Evolutionary conservation across 1,139 yeast species (phyloP).

Genomic region (Candida neerlandica): DNA sequence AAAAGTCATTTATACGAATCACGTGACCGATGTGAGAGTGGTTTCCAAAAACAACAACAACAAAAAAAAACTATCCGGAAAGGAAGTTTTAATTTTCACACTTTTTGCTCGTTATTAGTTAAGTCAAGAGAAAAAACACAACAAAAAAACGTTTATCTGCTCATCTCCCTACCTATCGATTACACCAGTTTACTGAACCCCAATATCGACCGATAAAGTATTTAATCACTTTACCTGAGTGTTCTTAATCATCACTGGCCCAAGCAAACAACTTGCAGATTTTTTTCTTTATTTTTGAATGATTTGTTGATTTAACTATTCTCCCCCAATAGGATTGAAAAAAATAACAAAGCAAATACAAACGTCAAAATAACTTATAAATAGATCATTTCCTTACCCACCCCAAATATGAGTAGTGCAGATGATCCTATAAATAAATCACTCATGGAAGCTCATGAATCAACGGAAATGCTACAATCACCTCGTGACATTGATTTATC

Average conservation of each 20-base stretch:
- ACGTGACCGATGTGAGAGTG: background rate
- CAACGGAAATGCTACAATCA: conserved; percentile 6
- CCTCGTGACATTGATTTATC: conserved; percentile 3
- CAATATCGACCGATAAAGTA: background rate
- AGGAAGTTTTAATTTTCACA: conserved; percentile 1
- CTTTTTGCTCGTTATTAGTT: background rate
- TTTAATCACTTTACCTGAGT: background rate
- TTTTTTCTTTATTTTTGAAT: conserved; percentile 3
- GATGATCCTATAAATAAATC: conserved; percentile 13
- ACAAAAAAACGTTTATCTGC: conserved; percentile 4
- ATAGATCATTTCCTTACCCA: background rate
- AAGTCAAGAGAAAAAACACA: background rate
- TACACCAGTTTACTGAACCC: background rate
- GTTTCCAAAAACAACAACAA: background rate
- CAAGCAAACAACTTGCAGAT: background rate
- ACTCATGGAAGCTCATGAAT: conserved; percentile 3
- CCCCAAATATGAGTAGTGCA: conserved; percentile 14
- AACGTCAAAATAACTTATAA: background rate
- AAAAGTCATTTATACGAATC: background rate
- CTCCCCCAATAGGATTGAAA: conserved; percentile 2
- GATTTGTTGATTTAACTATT: conserved; percentile 4
- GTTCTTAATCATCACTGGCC: background rate
- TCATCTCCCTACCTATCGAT: conserved; percentile 1
- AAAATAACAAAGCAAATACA: background rate
- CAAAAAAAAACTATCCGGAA: background rate